phyloP scores from a whole-genome alignment of 140 eudicot species.

The Cichorium intybus region DNA sequence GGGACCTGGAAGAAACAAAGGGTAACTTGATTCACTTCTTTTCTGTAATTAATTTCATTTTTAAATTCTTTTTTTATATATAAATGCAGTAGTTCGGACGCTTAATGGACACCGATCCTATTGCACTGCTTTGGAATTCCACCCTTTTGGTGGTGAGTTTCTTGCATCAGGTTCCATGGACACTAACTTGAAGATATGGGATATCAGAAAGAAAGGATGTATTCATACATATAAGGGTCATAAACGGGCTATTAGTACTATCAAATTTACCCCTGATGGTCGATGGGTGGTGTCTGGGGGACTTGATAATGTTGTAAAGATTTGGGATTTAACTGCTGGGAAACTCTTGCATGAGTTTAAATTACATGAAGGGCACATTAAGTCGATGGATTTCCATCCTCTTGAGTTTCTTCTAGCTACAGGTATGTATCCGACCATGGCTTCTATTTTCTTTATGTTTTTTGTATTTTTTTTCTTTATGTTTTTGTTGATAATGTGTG shows the following conservation, averaged over 20 bases:
- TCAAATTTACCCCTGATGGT: conserved; percentile 88
- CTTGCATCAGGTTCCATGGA: conserved; percentile 96
- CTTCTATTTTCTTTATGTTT: background rate
- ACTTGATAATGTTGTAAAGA: conserved; percentile 76
- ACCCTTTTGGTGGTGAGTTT: conserved; percentile 97
- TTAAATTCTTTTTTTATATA: background rate
- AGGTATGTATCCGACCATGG: conserved; percentile 34
- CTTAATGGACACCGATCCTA: conserved; percentile 82
- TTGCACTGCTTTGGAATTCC: conserved; percentile 81
- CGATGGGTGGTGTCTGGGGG: conserved; percentile 96
- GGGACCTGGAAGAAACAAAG: conserved; percentile 89
- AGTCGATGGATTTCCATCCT: conserved; percentile 82
- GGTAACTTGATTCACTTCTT: conserved; percentile 43
- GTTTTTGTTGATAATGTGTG: too few species aligned
- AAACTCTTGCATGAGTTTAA: conserved; percentile 80
- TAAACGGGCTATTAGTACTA: conserved; percentile 68
- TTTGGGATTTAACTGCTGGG: conserved; percentile 95
- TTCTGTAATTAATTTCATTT: background rate
- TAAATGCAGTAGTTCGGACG: conserved; percentile 73
- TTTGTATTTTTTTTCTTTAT: background rate
- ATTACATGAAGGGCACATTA: conserved; percentile 78
- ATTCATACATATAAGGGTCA: conserved; percentile 94
- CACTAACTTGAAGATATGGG: conserved; percentile 88
- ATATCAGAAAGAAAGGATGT: conserved; percentile 85
- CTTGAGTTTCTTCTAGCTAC: conserved; percentile 88